These are phyloP conservation scores for Recurvomyces mirabilis DNA, from an alignment of 495 filamentous ascomycete species.

Conservation along the genomic window DNA sequence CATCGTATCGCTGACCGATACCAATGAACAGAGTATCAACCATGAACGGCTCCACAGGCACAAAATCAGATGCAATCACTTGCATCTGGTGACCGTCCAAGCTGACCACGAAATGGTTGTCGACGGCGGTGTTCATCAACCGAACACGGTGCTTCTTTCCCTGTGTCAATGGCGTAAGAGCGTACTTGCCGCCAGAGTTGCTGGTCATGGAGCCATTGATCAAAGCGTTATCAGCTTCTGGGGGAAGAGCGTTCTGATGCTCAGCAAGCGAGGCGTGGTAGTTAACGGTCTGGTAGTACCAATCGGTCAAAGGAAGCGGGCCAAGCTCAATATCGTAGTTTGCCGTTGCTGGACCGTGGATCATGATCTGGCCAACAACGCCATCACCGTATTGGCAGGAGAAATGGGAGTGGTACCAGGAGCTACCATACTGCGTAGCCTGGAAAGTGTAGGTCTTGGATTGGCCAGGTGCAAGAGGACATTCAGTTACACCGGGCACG, in stretches of 20 bases:
- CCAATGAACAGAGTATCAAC: slow-evolving; percentile 22
- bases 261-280: slow-evolving; percentile 4
- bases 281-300: slow-evolving; percentile 27
- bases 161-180: slow-evolving; percentile 21
- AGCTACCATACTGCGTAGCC: slow-evolving; percentile 29
- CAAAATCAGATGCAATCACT: slow-evolving; percentile 30
- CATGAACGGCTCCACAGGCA: slow-evolving; percentile 26
- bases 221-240: slow-evolving; percentile 26
- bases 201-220: slow-evolving; percentile 31
- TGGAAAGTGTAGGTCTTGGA: slow-evolving; percentile 29
- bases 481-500: slow-evolving; percentile 30
- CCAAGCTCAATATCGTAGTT: slow-evolving; percentile 33
- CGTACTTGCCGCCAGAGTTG: slow-evolving; percentile 24
- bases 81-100: slow-evolving; percentile 28
- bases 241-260: slow-evolving; percentile 19
- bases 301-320: slow-evolving; percentile 26
- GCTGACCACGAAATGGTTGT: slow-evolving; percentile 27
- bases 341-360: slow-evolving; percentile 30
- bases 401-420: slow-evolving; percentile 32
- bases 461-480: slow-evolving; percentile 30
- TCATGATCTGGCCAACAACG: slow-evolving; percentile 28
- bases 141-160: slow-evolving; percentile 31
- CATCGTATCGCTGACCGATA: slow-evolving; percentile 34
- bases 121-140: slow-evolving; percentile 30
- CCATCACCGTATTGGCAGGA: slow-evolving; percentile 31